These are phyloP conservation scores for Mycosphaerelloides madeirae DNA, from an alignment of 2,329 filamentous ascomycete species.

Conservation along the genomic window DNA sequence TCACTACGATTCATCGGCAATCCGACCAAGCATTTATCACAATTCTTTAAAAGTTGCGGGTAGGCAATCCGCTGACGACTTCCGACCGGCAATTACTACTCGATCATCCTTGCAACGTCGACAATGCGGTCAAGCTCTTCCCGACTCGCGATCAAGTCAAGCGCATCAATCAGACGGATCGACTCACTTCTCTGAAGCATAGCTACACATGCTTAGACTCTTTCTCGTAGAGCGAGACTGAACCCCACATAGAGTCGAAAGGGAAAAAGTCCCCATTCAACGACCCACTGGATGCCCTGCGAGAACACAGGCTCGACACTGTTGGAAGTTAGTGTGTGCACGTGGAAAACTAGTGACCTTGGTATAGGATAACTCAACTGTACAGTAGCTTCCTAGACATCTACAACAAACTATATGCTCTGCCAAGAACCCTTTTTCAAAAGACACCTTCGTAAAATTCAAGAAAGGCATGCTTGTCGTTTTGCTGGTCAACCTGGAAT, in stretches of 20 bases:
- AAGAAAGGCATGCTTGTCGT: conserved; percentile 39
- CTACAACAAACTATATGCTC: no score
- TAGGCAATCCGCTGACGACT: conserved; percentile 39
- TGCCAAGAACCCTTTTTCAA: no score
- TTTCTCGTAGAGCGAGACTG: conserved; percentile 30
- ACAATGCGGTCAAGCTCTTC: conserved; percentile 45
- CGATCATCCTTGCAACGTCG: conserved; percentile 38
- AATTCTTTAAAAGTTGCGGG: conserved; percentile 53
- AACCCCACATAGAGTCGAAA: conserved; percentile 14
- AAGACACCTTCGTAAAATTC: conserved; percentile 13
- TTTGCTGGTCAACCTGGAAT: conserved; percentile 48
- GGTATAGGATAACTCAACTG: no score
- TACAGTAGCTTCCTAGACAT: no score
- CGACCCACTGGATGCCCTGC: conserved; percentile 27
- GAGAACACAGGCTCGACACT: conserved; percentile 43
- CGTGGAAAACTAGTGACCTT: no score
- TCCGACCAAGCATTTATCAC: conserved; percentile 50
- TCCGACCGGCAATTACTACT: conserved; percentile 43
- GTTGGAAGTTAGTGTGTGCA: no score
- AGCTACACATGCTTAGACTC: conserved; percentile 37
- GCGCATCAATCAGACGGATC: conserved; percentile 22
- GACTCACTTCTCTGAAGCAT: conserved; percentile 7
- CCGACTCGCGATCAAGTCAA: conserved; percentile 39
- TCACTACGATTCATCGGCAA: conserved; percentile 56
- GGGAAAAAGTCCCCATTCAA: conserved; percentile 9